Evolutionary conservation across 331 rosid genomes (phyloP), one percentile per base, ranked within the genome.

Genomic region (Pyracantha coccinea): DNA sequence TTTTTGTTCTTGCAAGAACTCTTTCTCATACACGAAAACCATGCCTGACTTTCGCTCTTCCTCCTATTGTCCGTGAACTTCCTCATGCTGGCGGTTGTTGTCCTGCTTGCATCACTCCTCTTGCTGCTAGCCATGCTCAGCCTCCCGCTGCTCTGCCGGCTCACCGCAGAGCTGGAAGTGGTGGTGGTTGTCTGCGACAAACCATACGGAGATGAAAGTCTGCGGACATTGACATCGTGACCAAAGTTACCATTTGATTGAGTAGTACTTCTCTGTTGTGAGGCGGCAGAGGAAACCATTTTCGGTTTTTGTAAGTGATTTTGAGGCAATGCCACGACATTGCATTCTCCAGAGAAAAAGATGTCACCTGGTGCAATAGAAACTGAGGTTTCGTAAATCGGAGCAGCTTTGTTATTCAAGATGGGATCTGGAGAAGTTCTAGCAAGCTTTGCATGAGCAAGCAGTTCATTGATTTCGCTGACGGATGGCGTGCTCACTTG

Each of bases 21-120:
- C 28, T 85, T 87, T 77, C 86, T 89, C 90, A 91, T 81, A 74
- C 98, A 91, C 65, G 77, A 71, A 80, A 93, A 89, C 94, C 93
- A 89, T 17, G 85, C 28, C 25, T 85, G 86, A 66, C 82, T 75
- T 77, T 83, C 85, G 32, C 68, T 86, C 79, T 88, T 89, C 68
- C 64, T 81, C 71, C 87, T 66, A 50, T 86, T 89, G 15, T 73
- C 87, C 21, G 82, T 81, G 84, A 89, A 91, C 52, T 78, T 88
- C 83, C 66, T 71, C 76, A 79, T 79, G 85, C 97, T 91, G 8
- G 71, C 87, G 33, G 69, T 93, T 16, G 91, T 89, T 60, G 66
- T 88, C 50, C 69, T 75, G 71, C 92, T 89, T 32, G 32, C 73
- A 71, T 85, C 87, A 55, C 97, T 88, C 76, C 72, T 76, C 68